Conservation (phyloP, 805 yeast species). For the Monosporozyma solicola region DNA sequence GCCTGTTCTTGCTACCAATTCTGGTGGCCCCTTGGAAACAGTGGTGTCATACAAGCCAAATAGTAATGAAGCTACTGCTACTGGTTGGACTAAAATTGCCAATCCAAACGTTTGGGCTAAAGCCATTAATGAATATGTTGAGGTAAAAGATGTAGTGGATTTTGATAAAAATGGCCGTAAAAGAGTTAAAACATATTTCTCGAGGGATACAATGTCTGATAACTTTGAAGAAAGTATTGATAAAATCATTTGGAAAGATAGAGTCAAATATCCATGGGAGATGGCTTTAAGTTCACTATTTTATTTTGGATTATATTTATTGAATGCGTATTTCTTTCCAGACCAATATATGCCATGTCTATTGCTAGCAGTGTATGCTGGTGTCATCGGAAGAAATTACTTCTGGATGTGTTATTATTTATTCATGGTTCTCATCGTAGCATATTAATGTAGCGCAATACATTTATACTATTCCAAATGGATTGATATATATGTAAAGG, state of each 20-base stretch:
- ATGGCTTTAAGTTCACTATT: slow-evolving; percentile 8
- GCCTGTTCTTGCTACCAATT: slow-evolving; percentile 77
- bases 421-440: slow-evolving; percentile 5
- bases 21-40: slow-evolving; percentile 92
- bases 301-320: slow-evolving; percentile 12
- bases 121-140: slow-evolving; percentile 36
- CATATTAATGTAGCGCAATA: neutral
- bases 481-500: neutral
- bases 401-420: slow-evolving; percentile 12
- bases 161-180: slow-evolving; percentile 25
- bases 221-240: slow-evolving; percentile 31
- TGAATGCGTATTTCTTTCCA: slow-evolving; percentile 7
- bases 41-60: slow-evolving; percentile 27
- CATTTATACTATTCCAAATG: neutral
- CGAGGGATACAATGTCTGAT: slow-evolving; percentile 34
- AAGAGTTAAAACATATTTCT: slow-evolving; percentile 28
- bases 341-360: slow-evolving; percentile 12
- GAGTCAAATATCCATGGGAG: slow-evolving; percentile 27
- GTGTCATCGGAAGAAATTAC: slow-evolving; percentile 5
- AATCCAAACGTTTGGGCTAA: slow-evolving; percentile 47
- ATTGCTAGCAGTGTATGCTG: slow-evolving; percentile 8
- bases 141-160: slow-evolving; percentile 8
- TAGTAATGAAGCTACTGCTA: slow-evolving; percentile 33
- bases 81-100: slow-evolving; percentile 54
- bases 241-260: slow-evolving; percentile 19